Base-by-base conservation (phyloP, 352 stramenopile genomes). In the Phytophthora sansomeana region DNA sequence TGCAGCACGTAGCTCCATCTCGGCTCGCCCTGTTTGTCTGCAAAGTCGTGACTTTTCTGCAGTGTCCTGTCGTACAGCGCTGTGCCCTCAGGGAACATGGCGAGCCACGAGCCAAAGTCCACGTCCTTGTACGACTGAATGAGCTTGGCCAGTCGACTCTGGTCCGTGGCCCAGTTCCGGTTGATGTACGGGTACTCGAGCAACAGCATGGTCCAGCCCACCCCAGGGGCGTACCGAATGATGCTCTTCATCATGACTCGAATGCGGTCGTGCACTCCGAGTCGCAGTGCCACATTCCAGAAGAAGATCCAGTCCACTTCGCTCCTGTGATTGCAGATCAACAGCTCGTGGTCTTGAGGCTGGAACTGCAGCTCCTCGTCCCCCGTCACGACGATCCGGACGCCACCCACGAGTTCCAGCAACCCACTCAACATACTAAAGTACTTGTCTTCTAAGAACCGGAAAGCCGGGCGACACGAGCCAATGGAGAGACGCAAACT, bases 291-390 rank as follows among this genome's bases (percentile, higher is more conserved):
- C 19, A 93, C 44, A 60, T 83, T 92, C 85, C 85, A 93, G 51
- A 92, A 89, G 67, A 93, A 91, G 48, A 95, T 65, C 85, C 87
- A 92, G 71, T 95, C 85, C 51, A 93, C 78, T 67, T 93, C 87
- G 4, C 78, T 92, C 38, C 87, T 83, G 58, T 93, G 85, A 70
- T 93, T 95, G 52, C 69, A 88, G 39, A 95, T 75, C 26, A 93
- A 47, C 43, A 93, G 66, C 29, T 87, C 72, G 21, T 84, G 72
- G 33, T 93, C 81, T 5, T 72, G 33, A 1, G 44, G 32, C 2
- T 65, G 16, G 55, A 93, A 91, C 7, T 67, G 46, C n/a, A 80
- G 38, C 24, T 65, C 44, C 1, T 88, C 74, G 42, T 91, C 83
- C 26, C 69, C 71, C 2, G 84, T 91, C 3, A 93, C 26, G 21